Evolutionary conservation across 306 rosid species (phyloP).

Genomic region (Pyrus betulifolia): DNA sequence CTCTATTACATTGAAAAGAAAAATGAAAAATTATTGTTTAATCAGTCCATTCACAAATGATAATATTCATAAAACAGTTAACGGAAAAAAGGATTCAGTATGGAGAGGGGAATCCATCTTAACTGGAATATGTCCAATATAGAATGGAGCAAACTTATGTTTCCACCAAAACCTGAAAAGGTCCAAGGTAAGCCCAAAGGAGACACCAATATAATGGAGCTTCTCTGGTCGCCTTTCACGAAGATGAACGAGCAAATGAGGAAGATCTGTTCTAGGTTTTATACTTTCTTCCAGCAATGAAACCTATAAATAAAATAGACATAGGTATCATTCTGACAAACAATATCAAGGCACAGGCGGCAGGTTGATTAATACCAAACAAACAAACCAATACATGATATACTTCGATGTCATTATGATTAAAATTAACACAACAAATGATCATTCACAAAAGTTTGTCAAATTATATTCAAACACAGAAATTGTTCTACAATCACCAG

Average conservation of each 20-base stretch:
- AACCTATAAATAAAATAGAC: constrained; percentile 44
- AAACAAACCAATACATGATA: neutral
- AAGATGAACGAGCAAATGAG: constrained; percentile 80
- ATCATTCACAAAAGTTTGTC: neutral
- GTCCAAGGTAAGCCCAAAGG: constrained; percentile 90
- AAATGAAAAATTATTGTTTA: neutral
- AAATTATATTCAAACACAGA: neutral
- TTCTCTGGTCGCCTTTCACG: constrained; percentile 85
- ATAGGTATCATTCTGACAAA: neutral
- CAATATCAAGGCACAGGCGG: neutral
- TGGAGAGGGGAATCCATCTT: constrained; percentile 29
- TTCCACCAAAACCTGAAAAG: constrained; percentile 91
- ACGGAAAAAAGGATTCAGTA: neutral
- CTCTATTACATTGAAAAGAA: constrained; percentile 38
- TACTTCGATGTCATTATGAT: neutral
- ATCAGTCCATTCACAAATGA: neutral
- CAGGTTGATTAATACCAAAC: neutral
- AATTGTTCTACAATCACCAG: neutral
- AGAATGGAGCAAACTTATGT: constrained; percentile 87
- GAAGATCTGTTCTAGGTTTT: constrained; percentile 79
- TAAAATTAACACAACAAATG: neutral
- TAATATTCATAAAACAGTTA: neutral
- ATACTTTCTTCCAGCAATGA: constrained; percentile 79
- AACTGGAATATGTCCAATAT: constrained; percentile 94
- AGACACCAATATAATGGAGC: constrained; percentile 92